Evolutionary conservation across 2,329 filamentous ascomycete species (phyloP).

Genomic region (Nemania serpens): DNA sequence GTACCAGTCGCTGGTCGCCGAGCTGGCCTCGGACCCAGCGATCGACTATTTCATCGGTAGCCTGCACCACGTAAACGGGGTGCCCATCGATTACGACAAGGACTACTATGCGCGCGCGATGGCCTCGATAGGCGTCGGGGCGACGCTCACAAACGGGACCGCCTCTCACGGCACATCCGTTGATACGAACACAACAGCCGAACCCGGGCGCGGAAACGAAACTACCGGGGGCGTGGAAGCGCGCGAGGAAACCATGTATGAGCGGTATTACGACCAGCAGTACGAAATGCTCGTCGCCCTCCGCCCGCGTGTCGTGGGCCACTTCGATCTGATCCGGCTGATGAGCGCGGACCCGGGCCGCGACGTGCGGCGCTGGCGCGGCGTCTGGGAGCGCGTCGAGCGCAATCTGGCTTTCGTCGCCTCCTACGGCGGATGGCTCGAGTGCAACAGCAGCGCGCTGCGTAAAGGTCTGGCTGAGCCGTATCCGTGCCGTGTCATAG

Average conservation of each 20-base stretch:
- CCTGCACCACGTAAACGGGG: conserved; percentile 83
- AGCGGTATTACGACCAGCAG: conserved; percentile 88
- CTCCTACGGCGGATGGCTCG: conserved; percentile 79
- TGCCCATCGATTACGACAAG: conserved; percentile 87
- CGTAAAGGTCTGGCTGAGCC: conserved; percentile 90
- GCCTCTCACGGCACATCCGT: neutral
- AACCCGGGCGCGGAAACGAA: conserved; percentile 28
- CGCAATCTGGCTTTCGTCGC: conserved; percentile 75
- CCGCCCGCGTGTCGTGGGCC: conserved; percentile 79
- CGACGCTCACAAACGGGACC: conserved; percentile 32
- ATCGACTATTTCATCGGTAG: conserved; percentile 94
- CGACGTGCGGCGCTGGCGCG: conserved; percentile 60
- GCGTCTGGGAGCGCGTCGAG: conserved; percentile 74
- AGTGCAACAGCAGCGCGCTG: conserved; percentile 86
- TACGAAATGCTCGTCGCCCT: conserved; percentile 76
- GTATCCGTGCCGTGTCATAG: conserved; percentile 81
- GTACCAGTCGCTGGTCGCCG: conserved; percentile 60
- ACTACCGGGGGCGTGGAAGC: conserved; percentile 57
- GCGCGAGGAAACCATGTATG: conserved; percentile 74
- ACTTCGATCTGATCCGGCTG: conserved; percentile 90
- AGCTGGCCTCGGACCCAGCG: conserved; percentile 61
- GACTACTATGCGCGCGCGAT: conserved; percentile 69
- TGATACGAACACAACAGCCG: neutral
- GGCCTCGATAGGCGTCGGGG: conserved; percentile 32
- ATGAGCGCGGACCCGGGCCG: conserved; percentile 71